phyloP scores from a whole-genome alignment of 1,284 basidiomycete genomes.

The Leccinum fallax region DNA sequence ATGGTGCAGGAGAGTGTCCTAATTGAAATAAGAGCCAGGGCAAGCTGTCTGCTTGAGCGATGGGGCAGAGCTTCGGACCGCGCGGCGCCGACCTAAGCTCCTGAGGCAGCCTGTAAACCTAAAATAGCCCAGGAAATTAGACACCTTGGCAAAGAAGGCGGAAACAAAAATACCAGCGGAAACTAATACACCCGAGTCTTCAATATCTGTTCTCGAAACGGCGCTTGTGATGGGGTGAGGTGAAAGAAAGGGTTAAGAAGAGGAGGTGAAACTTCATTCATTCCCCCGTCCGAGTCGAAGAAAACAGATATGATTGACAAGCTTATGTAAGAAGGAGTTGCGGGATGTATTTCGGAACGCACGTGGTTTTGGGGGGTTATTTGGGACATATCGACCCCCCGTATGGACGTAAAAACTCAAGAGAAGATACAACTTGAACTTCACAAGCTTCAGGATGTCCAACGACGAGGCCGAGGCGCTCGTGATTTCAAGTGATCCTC shows the following conservation, averaged over 20 bases:
- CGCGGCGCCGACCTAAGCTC: neutral
- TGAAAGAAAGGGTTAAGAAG: neutral
- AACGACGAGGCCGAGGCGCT: conserved; percentile 24
- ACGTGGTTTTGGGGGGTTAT: neutral
- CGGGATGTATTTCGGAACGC: neutral
- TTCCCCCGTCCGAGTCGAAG: too few relatives aligned
- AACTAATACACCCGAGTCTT: neutral
- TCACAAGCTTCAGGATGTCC: conserved; percentile 16
- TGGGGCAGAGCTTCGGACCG: neutral
- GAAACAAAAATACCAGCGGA: neutral
- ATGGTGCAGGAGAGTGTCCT: too few relatives aligned
- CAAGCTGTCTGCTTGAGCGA: neutral
- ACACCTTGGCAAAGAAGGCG: neutral
- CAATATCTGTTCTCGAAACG: neutral
- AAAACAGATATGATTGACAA: too few relatives aligned
- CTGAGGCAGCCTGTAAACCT: neutral
- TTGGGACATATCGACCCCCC: neutral
- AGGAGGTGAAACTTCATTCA: too few relatives aligned
- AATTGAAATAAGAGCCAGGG: neutral
- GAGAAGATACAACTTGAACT: neutral
- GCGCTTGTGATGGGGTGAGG: neutral
- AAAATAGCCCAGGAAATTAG: neutral
- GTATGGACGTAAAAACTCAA: neutral
- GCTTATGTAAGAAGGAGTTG: too few relatives aligned
- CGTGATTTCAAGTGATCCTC: conserved; percentile 42